Base-by-base conservation (phyloP, 2,329 filamentous ascomycete genomes). In the Camillea tinctor region DNA sequence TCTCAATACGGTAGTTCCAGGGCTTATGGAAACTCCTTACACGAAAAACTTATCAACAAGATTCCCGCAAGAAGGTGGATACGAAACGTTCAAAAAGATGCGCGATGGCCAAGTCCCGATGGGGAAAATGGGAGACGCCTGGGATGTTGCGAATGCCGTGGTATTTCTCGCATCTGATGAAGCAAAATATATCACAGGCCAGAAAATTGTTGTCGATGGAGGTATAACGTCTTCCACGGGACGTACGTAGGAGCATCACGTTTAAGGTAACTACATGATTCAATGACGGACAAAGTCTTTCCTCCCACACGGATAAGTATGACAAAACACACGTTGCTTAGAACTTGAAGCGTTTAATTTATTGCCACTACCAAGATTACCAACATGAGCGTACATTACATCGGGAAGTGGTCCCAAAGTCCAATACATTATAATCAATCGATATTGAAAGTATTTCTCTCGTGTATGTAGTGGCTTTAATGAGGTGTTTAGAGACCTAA, bases 151-250 rank as follows among this genome's bases (percentile, higher is more conserved):
- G 0, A 79, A 84, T 69, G 78, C 83, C 1, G 83, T 79, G 4
- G 67, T 83, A 13, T 88, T 86, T 64, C 74, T 88, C 57, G 84
- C 79, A 2, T 85, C 83, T 40, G 79, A 83, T 52, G 83, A 86
- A 62, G 82, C 85, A 2, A 77, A 75, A 40, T 88, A 88, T 68
- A 81, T 88, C 3, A 88, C 84, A 1, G 86, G 85, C 0, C 79
- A 82, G 67, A 78, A 80, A 68, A 72, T 84, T 64, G 75, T 84
- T 11, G 76, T 82, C 3, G 80, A 81, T 69, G 80, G 79, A 0
- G 80, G 78, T 0, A 75, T 79, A 26, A 77, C 75, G 1, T 70
- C 67, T 21, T 79, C 75, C 7, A 79, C 77, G 2, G 76, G 76
- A 23, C 44, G 58, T 36, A 50, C 60, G 4, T 61, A 56, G 51